These are phyloP conservation scores for Lichtheimia ramosa DNA, from an alignment of 371 early-diverging fungal species.

Conservation along the genomic window DNA sequence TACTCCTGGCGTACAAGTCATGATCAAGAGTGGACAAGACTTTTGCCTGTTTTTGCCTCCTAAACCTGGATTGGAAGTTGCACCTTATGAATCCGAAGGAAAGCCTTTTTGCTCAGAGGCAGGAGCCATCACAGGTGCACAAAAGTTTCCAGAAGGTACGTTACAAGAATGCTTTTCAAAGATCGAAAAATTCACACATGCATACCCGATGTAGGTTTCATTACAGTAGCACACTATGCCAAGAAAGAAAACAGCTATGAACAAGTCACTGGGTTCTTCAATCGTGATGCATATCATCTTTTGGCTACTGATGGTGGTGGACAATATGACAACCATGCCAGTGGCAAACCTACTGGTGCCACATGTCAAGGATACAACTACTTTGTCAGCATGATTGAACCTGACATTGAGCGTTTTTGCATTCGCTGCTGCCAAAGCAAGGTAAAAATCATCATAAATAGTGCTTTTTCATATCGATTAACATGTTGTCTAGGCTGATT, in stretches of 20 bases:
- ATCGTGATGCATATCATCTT: conserved; percentile 46
- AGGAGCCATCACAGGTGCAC: conserved; percentile 40
- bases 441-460: conserved; percentile 4
- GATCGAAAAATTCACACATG: background rate
- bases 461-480: no score
- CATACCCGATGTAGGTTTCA: conserved; percentile 26
- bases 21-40: conserved; percentile 26
- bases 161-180: background rate
- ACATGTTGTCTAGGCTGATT: conserved; percentile 22
- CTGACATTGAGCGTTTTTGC: conserved; percentile 42
- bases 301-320: conserved; percentile 49
- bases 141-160: conserved; percentile 47
- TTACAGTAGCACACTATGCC: conserved; percentile 49
- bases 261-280: conserved; percentile 59
- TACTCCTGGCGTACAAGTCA: conserved; percentile 1
- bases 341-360: conserved; percentile 27
- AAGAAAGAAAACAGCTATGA: conserved; percentile 35
- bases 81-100: conserved; percentile 50
- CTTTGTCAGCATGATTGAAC: conserved; percentile 52
- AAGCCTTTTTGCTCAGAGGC: conserved; percentile 55
- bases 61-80: conserved; percentile 53
- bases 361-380: conserved; percentile 34
- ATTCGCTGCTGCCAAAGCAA: conserved; percentile 36
- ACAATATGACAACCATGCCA: conserved; percentile 39
- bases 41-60: conserved; percentile 65